A percentile compares a stretch with the other conserved stretches of the same genome.
Evolutionary conservation across 1,284 basidiomycete species (phyloP).

Genomic region (Neonothopanus nambi): DNA sequence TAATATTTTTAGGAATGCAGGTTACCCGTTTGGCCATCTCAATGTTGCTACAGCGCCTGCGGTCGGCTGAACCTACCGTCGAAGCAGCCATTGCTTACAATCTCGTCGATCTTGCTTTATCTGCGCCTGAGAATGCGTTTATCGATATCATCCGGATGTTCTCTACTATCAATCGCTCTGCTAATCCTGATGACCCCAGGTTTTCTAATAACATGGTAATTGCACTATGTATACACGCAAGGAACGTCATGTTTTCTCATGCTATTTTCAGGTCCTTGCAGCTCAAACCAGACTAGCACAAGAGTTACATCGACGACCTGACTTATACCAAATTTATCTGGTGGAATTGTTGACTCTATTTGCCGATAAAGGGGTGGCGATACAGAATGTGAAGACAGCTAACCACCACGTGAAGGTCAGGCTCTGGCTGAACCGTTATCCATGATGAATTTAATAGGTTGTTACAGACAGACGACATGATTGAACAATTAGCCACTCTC

Average conservation of each 20-base stretch:
- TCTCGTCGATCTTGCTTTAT: conserved; percentile 86
- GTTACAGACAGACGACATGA: conserved; percentile 77
- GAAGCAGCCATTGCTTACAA: conserved; percentile 92
- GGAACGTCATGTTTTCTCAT: conserved; percentile 19
- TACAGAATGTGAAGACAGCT: conserved; percentile 77
- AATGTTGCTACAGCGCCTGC: conserved; percentile 89
- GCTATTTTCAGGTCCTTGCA: conserved; percentile 62
- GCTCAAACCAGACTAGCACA: conserved; percentile 88
- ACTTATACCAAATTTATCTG: conserved; percentile 81
- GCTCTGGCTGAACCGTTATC: conserved; percentile 9
- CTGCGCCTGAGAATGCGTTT: conserved; percentile 77
- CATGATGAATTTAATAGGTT: conserved; percentile 12
- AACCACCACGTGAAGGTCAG: conserved; percentile 66
- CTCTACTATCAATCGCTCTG: conserved; percentile 82
- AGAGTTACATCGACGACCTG: conserved; percentile 70
- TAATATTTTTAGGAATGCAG: conserved; percentile 33
- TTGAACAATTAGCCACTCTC: conserved; percentile 83
- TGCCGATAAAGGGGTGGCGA: conserved; percentile 88
- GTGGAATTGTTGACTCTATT: conserved; percentile 85
- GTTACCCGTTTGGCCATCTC: conserved; percentile 86
- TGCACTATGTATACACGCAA: neutral
- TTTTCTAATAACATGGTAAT: conserved; percentile 83
- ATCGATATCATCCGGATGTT: conserved; percentile 85
- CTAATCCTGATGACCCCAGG: conserved; percentile 82
- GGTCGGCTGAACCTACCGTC: conserved; percentile 80